phyloP scores from a whole-genome alignment of 441 rosid genomes.

The Eruca vesicaria region DNA sequence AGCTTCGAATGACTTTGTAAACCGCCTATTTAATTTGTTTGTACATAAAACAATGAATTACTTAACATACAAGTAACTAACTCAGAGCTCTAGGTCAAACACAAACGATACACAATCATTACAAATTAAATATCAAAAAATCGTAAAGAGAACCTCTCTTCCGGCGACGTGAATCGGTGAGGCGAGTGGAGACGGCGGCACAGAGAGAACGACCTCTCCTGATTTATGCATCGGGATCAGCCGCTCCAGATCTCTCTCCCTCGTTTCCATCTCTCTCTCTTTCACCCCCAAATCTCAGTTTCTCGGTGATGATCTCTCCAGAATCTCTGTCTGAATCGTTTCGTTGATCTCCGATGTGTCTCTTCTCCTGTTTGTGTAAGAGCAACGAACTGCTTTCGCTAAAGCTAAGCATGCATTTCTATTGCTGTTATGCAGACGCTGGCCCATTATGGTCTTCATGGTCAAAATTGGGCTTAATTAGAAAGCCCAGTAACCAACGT shows the following conservation, averaged over 20 bases:
- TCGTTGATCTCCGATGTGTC: conserved; percentile 7
- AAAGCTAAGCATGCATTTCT: conserved; percentile 16
- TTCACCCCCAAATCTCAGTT: neutral
- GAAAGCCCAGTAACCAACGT: neutral
- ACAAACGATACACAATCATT: neutral
- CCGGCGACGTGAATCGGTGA: conserved; percentile 42
- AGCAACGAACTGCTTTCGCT: conserved; percentile 16
- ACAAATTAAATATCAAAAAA: neutral
- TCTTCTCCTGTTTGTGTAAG: conserved; percentile 16
- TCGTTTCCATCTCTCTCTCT: conserved; percentile 28
- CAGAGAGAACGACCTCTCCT: conserved; percentile 29
- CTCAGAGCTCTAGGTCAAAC: neutral
- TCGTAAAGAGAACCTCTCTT: conserved; percentile 34
- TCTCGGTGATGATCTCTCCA: neutral
- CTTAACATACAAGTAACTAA: conserved; percentile 23
- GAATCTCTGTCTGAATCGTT: neutral
- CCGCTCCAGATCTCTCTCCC: conserved; percentile 47
- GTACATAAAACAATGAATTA: neutral
- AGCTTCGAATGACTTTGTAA: conserved; percentile 71
- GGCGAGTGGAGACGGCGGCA: conserved; percentile 34
- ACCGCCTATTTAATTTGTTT: conserved; percentile 47
- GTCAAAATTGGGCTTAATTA: neutral
- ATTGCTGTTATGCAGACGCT: neutral
- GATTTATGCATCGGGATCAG: conserved; percentile 42
- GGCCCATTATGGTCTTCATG: neutral